A percentile compares a stretch with the other conserved stretches of the same genome.
Evolutionary conservation across 768 basidiomycete genomes (phyloP).

Genomic region (Pulveroboletus sp.): DNA sequence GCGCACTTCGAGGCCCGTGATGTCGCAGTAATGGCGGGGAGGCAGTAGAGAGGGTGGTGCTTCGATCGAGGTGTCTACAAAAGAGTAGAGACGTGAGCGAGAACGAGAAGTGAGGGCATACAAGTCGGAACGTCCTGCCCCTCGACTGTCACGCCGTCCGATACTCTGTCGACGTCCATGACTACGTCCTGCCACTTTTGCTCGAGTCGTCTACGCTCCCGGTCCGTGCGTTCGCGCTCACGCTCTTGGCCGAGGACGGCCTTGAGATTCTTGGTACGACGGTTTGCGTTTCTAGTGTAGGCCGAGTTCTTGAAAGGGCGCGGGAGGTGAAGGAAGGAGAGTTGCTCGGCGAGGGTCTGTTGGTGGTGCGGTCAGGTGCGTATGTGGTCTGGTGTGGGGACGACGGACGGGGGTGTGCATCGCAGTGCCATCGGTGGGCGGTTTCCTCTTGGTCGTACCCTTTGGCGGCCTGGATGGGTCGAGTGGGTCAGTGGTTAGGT

Average conservation of each 20-base stretch:
- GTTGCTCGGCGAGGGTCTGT: conserved; percentile 67
- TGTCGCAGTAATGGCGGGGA: conserved; percentile 76
- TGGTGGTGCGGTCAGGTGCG: background rate
- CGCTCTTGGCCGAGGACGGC: conserved; percentile 73
- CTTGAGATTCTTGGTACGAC: conserved; percentile 78
- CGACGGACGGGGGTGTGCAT: conserved; percentile 20
- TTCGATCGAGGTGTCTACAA: conserved; percentile 71
- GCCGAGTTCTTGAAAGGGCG: conserved; percentile 75
- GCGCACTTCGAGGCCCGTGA: conserved; percentile 73
- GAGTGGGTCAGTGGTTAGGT: background rate
- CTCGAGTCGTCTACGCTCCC: conserved; percentile 53
- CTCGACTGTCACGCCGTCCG: background rate
- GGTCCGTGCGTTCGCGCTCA: conserved; percentile 65
- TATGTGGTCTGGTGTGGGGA: background rate
- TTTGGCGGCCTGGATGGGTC: conserved; percentile 25
- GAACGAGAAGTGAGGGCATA: conserved; percentile 30
- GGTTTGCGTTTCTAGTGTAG: conserved; percentile 64
- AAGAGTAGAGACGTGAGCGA: background rate
- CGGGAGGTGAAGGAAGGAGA: conserved; percentile 65
- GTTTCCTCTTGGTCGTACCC: conserved; percentile 20
- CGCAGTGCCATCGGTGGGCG: background rate
- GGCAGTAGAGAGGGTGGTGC: conserved; percentile 80
- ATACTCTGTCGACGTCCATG: conserved; percentile 55
- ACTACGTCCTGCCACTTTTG: conserved; percentile 36
- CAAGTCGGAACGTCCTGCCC: conserved; percentile 72